A percentile compares a stretch with the other conserved stretches of the same genome.
phyloP scores from a whole-genome alignment of 2,329 filamentous ascomycete genomes.

The Ophiocordyceps unilateralis region DNA sequence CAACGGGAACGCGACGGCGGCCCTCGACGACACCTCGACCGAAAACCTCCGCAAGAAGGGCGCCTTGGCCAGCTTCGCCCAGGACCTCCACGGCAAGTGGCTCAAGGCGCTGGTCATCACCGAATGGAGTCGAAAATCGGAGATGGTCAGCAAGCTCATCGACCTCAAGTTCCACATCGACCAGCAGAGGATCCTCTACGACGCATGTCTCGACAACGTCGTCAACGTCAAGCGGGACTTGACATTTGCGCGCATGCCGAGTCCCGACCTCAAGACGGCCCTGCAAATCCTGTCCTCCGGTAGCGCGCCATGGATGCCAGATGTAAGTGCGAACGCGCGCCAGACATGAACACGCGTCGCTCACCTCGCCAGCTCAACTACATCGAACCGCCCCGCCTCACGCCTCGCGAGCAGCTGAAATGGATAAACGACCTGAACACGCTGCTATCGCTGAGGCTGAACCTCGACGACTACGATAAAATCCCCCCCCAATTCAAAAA shows the following conservation, averaged over 20 bases:
- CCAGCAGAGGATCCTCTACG: constrained; percentile 42
- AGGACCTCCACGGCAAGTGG: constrained; percentile 69
- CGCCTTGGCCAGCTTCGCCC: constrained; percentile 57
- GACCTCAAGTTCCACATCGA: constrained; percentile 67
- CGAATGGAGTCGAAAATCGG: constrained; percentile 71
- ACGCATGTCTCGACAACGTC: constrained; percentile 42
- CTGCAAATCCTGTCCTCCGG: constrained; percentile 70
- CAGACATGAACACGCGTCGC: background rate
- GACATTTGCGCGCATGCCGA: constrained; percentile 57
- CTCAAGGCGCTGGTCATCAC: constrained; percentile 83
- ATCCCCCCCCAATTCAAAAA: constrained; percentile 59
- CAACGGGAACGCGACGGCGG: constrained; percentile 29
- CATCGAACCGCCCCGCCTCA: constrained; percentile 54
- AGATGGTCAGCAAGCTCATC: constrained; percentile 71
- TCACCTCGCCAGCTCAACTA: constrained; percentile 45
- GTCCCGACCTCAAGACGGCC: constrained; percentile 81
- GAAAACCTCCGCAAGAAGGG: constrained; percentile 65
- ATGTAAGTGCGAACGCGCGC: constrained; percentile 31
- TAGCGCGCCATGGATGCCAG: constrained; percentile 60
- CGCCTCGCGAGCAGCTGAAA: constrained; percentile 52
- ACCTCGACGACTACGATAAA: constrained; percentile 62
- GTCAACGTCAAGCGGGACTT: constrained; percentile 59
- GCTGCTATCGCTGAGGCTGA: constrained; percentile 65
- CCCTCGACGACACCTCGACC: constrained; percentile 36
- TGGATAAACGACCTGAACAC: constrained; percentile 72